phyloP scores from a whole-genome alignment of 108 stramenopile species.

The Conticribra guillardii region DNA sequence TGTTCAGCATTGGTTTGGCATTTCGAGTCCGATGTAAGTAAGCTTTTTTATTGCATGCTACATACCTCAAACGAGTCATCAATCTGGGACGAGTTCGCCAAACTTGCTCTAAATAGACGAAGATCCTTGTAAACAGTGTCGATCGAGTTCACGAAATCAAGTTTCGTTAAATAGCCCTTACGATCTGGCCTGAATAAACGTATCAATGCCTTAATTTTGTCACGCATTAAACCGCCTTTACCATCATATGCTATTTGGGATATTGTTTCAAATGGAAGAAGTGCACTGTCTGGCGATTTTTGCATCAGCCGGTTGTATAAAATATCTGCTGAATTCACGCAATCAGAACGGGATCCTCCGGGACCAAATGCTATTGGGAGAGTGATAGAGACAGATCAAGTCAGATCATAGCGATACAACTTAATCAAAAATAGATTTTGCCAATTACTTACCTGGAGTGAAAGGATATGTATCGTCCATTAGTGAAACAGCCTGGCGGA shows the following conservation, averaged over 20 bases:
- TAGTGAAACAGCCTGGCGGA: constrained; percentile 45
- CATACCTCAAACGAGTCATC: constrained; percentile 56
- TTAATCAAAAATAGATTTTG: not conserved
- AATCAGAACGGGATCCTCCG: constrained; percentile 57
- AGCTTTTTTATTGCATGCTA: no score
- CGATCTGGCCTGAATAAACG: constrained; percentile 71
- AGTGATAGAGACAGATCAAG: not conserved
- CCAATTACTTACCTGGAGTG: constrained; percentile 5
- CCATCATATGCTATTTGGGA: constrained; percentile 36
- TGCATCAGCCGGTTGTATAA: constrained; percentile 55
- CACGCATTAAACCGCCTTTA: constrained; percentile 26
- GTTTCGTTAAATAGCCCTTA: constrained; percentile 48
- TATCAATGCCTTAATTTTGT: constrained; percentile 52
- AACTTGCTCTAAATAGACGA: constrained; percentile 45
- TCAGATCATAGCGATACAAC: not conserved
- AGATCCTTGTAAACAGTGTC: constrained; percentile 69
- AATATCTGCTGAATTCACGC: constrained; percentile 63
- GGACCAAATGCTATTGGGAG: constrained; percentile 57
- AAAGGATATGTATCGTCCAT: constrained; percentile 41
- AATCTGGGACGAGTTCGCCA: constrained; percentile 52
- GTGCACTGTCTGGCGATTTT: constrained; percentile 21
- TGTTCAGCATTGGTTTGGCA: no score
- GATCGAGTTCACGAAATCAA: constrained; percentile 43
- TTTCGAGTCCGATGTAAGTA: no score
- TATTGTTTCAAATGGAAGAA: constrained; percentile 63